Evolutionary conservation across 331 rosid species (phyloP).

Genomic region (Malus hybrid): DNA sequence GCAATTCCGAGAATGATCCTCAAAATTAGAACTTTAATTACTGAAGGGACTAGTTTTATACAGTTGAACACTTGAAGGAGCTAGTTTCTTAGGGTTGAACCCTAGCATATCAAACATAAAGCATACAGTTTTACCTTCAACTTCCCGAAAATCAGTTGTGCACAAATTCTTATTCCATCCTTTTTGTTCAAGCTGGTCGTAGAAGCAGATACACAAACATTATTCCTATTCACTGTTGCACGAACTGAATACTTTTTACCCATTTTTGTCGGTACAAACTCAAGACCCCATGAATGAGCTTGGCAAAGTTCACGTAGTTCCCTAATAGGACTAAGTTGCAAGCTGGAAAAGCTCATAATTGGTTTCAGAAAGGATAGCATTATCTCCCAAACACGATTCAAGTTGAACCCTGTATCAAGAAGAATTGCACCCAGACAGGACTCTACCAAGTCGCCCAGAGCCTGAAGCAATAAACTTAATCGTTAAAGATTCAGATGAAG

Average conservation of each 20-base stretch:
- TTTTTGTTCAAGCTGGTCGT: conserved; percentile 38
- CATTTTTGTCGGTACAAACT: conserved; percentile 18
- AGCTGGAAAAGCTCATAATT: conserved; percentile 57
- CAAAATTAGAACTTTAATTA: conserved; percentile 6
- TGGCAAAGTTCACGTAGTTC: conserved; percentile 82
- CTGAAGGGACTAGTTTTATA: not conserved
- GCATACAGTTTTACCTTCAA: conserved; percentile 45
- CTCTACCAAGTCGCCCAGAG: conserved; percentile 84
- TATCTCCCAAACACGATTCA: conserved; percentile 59
- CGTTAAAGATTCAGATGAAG: not conserved
- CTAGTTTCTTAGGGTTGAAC: not conserved
- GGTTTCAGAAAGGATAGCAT: conserved; percentile 74
- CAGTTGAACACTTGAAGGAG: not conserved
- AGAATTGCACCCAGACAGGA: conserved; percentile 88
- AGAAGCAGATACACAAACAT: conserved; percentile 32
- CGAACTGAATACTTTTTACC: conserved; percentile 34
- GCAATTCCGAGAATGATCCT: conserved; percentile 23
- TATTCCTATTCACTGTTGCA: conserved; percentile 38
- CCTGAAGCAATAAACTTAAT: conserved; percentile 44
- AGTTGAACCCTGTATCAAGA: conserved; percentile 80
- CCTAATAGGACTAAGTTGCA: conserved; percentile 74
- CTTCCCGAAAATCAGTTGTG: conserved; percentile 31
- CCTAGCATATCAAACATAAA: not conserved
- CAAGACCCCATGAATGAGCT: conserved; percentile 33
- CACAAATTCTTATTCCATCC: conserved; percentile 54